phyloP scores from a whole-genome alignment of 176 grass and related monocot genomes.

The Oryza rufipogon region DNA sequence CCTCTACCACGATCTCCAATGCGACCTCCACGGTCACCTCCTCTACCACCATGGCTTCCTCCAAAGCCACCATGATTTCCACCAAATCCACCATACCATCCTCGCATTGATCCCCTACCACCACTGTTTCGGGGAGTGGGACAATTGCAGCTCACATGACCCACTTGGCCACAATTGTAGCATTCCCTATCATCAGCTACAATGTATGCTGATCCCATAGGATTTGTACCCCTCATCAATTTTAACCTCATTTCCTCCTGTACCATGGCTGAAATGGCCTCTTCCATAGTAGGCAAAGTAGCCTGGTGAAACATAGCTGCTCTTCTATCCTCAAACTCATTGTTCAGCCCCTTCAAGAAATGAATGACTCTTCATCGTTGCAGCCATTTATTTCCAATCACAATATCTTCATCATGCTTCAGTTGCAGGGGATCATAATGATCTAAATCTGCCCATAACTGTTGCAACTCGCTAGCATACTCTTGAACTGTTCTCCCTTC shows the following conservation, averaged over 20 bases:
- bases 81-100: too few species aligned
- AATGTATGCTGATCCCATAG: neutral
- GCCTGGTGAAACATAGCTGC: neutral
- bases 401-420: neutral
- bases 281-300: neutral
- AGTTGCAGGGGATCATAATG: neutral
- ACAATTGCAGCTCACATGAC: neutral
- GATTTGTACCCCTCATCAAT: neutral
- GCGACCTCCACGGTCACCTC: neutral
- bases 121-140: neutral
- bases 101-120: neutral
- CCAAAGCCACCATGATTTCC: too few species aligned
- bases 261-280: neutral
- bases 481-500: too few species aligned
- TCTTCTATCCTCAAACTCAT: neutral
- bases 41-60: too few species aligned
- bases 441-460: neutral
- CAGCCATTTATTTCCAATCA: neutral
- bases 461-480: neutral
- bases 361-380: neutral
- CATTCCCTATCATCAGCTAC: neutral
- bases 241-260: neutral
- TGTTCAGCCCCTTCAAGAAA: neutral
- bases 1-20: neutral
- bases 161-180: neutral